A percentile compares a stretch with the other conserved stretches of the same genome.
Evolutionary conservation across 2,329 filamentous ascomycete genomes (phyloP).

Genomic region (Sporothrix euskadiensis): DNA sequence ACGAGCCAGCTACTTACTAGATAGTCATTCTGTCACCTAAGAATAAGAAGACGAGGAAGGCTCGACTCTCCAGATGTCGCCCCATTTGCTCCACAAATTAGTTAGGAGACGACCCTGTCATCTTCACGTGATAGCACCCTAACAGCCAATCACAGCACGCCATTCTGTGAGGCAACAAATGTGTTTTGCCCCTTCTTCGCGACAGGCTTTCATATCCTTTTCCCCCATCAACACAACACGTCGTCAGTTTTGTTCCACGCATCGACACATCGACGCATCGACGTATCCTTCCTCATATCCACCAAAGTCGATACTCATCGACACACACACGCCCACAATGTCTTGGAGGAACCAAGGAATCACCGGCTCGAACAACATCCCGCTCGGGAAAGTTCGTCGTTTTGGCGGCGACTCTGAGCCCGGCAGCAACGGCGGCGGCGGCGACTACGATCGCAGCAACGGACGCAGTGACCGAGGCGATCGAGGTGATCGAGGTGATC

Average conservation of each 20-base stretch:
- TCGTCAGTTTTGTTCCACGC: background rate
- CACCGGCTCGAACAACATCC: conserved; percentile 97
- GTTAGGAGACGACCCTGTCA: background rate
- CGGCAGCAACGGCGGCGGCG: conserved; percentile 11
- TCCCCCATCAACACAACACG: background rate
- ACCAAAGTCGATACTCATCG: background rate
- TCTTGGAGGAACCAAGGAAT: conserved; percentile 76
- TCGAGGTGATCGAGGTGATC: conserved; percentile 16
- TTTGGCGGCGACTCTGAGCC: conserved; percentile 62
- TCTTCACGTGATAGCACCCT: background rate
- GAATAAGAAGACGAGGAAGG: too few relatives aligned
- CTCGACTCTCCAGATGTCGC: background rate
- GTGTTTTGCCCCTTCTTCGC: conserved; percentile 1
- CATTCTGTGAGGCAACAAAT: background rate
- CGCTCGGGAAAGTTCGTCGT: conserved; percentile 79
- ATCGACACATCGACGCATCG: background rate
- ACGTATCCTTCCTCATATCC: background rate
- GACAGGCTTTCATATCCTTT: background rate
- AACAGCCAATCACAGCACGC: background rate
- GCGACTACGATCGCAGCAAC: conserved; percentile 32
- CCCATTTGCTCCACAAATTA: background rate
- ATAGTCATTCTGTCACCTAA: too few relatives aligned
- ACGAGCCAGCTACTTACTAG: too few relatives aligned
- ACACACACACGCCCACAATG: conserved; percentile 46
- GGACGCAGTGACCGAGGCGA: conserved; percentile 41